Conservation (phyloP, 2,329 filamentous ascomycete species). For the Trichophyton benhamiae region DNA sequence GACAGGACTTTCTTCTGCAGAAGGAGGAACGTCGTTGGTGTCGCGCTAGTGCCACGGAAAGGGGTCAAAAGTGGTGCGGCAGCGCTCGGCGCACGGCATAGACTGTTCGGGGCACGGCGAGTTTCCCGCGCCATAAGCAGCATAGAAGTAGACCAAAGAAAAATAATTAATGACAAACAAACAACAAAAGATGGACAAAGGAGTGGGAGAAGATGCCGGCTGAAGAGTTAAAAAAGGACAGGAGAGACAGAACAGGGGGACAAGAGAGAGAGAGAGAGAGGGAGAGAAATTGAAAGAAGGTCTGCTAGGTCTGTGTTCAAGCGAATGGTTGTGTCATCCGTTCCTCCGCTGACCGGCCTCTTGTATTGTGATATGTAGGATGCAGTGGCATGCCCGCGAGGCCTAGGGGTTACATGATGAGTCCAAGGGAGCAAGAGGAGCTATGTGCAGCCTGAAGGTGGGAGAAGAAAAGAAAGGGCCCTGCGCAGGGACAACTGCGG, state of each 20-base stretch:
- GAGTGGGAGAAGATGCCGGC: neutral
- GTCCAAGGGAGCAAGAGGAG: neutral
- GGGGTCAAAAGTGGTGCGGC: slow-evolving; percentile 1
- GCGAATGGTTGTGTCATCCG: neutral
- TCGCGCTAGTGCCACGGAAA: slow-evolving; percentile 4
- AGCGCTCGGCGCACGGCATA: slow-evolving; percentile 11
- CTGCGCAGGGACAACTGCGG: neutral
- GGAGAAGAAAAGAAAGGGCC: neutral
- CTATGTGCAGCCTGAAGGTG: neutral
- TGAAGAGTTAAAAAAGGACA: neutral
- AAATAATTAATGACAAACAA: neutral
- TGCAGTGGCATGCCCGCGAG: neutral
- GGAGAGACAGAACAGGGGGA: neutral
- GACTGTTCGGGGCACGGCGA: slow-evolving; percentile 6
- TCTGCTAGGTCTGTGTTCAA: neutral
- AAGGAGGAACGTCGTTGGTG: neutral
- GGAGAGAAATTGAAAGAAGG: neutral
- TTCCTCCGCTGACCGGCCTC: neutral
- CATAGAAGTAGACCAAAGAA: neutral
- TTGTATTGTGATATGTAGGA: neutral
- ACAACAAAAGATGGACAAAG: neutral
- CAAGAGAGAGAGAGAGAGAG: neutral
- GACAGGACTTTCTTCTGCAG: slow-evolving; percentile 5
- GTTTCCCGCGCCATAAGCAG: slow-evolving; percentile 1
- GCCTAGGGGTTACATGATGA: neutral